Base-by-base conservation (phyloP, 148 eudicot genomes). In the Nepenthes gracilis region DNA sequence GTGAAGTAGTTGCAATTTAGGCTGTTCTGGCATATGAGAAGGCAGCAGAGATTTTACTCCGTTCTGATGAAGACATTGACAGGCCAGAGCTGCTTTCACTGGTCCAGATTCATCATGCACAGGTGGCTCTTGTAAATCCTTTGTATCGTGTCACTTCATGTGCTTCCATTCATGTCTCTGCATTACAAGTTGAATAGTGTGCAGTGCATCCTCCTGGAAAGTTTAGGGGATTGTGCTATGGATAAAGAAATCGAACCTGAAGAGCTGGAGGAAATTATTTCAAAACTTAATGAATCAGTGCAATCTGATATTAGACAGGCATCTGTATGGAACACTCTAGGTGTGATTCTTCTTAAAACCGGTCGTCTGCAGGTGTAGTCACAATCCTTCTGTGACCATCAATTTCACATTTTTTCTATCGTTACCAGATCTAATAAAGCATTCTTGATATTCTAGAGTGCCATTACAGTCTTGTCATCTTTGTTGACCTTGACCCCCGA, bases 21-120 rank as follows among this genome's bases (percentile, higher is more conserved):
- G 96, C 97, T 40, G 73, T 84, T 64, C 65, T 50, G 45, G 84
- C 85, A 36, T 94, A 86, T 60, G 99, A 94, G 78, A 94, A 94
- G 74, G 95, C 99, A 35, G 82, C 61, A 49, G 99, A 94, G 75
- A 89, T 94, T 57, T 80, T 94, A 72, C 82, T 94, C 57, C 85
- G 95, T 37, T 65, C 80, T 40, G 97, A 86, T 63, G 97, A 94
- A 81, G 99, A 84, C 60, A 77, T 94, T 64, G 88, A 89, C 73
- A 66, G 99, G 54, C 99, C 97, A 57, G 99, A 89, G 58, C 71
- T 94, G 72, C 95, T 94, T 58, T 82, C 97, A 37, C 34, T 81
- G 70, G 90, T 94, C 67, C 99, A 89, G 77, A 80, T 81, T 77
- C 99, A 94, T 69, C 99, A 94, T 78, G 99, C 97, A 12, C 99